phyloP scores from a whole-genome alignment of 1,284 basidiomycete genomes.

The Athelia sp. region DNA sequence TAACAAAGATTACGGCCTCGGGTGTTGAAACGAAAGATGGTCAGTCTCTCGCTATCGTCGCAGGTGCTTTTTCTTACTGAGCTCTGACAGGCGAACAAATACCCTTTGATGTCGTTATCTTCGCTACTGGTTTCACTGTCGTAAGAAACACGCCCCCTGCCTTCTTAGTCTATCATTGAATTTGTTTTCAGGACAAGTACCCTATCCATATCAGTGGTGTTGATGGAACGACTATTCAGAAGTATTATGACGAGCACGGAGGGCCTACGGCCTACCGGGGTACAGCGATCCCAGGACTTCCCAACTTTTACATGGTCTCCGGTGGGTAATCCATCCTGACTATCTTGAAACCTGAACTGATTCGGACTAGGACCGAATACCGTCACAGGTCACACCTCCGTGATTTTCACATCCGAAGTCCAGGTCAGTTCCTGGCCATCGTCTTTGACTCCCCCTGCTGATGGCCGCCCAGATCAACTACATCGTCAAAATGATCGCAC shows the following conservation, averaged over 20 bases:
- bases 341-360: conserved; percentile 2
- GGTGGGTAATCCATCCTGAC: conserved; percentile 20
- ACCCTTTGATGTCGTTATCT: conserved; percentile 31
- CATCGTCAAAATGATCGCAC: conserved; percentile 28
- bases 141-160: conserved; percentile 21
- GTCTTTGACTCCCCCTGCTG: background rate
- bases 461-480: conserved; percentile 12
- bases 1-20: conserved; percentile 28
- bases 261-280: conserved; percentile 38
- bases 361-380: conserved; percentile 38
- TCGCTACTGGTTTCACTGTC: conserved; percentile 30
- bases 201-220: conserved; percentile 24
- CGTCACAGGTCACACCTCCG: conserved; percentile 40
- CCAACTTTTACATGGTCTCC: conserved; percentile 33
- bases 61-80: background rate
- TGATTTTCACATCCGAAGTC: conserved; percentile 37
- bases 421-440: conserved; percentile 24
- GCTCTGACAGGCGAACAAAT: conserved; percentile 23
- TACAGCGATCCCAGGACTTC: conserved; percentile 35
- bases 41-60: no score
- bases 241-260: conserved; percentile 30
- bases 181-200: conserved; percentile 25
- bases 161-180: conserved; percentile 4
- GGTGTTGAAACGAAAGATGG: conserved; percentile 31
- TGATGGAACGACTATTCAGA: conserved; percentile 25